Conservation (phyloP, 2,329 filamentous ascomycete species). For the Claviceps sp. region DNA sequence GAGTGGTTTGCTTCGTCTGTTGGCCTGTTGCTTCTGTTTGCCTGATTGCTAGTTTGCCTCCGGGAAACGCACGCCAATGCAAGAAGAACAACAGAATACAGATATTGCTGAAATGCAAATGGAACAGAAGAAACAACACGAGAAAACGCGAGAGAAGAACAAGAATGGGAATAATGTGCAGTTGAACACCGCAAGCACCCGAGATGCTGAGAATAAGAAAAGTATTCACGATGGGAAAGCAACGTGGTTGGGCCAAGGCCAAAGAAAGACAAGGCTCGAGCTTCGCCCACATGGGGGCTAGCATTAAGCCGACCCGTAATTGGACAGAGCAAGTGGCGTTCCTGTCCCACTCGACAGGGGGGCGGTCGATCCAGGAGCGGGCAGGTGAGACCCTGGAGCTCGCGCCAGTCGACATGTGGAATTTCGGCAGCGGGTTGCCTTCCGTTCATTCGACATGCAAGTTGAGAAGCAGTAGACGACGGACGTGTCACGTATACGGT, state of each 20-base stretch:
- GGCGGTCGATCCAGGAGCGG: not conserved
- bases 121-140: not conserved
- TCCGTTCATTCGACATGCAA: no score
- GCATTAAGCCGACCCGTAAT: not conserved
- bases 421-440: no score
- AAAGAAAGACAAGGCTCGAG: not conserved
- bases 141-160: not conserved
- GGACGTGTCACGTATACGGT: no score
- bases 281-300: not conserved
- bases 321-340: not conserved
- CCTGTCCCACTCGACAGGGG: not conserved
- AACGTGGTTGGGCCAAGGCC: not conserved
- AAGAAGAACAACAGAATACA: not conserved
- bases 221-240: not conserved
- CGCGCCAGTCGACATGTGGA: not conserved
- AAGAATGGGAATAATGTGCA: not conserved
- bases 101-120: not conserved
- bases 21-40: not conserved
- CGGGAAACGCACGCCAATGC: constrained; percentile 1
- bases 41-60: not conserved
- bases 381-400: not conserved
- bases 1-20: not conserved
- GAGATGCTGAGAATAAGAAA: not conserved
- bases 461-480: no score
- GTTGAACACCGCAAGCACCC: not conserved